Conservation (phyloP, 2,329 filamentous ascomycete species). For the Aspergillus terreus region DNA sequence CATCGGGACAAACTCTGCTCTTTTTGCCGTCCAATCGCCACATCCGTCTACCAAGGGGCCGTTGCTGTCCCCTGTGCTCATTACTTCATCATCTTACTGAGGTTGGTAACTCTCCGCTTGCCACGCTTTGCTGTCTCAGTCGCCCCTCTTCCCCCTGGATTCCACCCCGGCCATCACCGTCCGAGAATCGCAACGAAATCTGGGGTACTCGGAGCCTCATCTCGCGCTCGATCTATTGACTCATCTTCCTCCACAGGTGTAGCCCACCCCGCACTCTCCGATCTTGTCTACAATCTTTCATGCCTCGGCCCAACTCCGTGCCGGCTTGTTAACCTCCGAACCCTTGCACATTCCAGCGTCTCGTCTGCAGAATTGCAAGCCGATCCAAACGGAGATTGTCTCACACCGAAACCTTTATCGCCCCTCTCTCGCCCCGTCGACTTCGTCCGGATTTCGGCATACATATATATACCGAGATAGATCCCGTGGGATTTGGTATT, state of each 20-base stretch:
- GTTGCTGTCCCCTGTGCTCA: not conserved
- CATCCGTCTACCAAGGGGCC: conserved; percentile 1
- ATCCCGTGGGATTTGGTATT: conserved; percentile 3
- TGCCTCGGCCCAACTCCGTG: not conserved
- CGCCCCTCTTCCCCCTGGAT: not conserved
- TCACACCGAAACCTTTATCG: not conserved
- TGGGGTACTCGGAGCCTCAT: not conserved
- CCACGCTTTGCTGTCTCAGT: not conserved
- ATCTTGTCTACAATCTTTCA: not conserved
- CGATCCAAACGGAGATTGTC: not conserved
- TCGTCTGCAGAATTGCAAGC: not conserved
- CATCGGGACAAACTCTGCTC: conserved; percentile 3
- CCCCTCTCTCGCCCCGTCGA: not conserved
- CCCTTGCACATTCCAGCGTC: not conserved
- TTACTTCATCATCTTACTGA: not conserved
- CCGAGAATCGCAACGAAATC: not conserved
- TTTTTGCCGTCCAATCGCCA: not conserved
- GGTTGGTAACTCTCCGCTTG: not conserved
- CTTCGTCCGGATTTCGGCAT: not conserved
- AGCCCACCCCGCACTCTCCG: not conserved
- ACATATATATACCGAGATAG: not conserved
- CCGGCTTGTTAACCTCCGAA: not conserved
- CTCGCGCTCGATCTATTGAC: not conserved
- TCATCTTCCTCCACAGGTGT: not conserved
- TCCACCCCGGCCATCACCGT: not conserved